Conservation (phyloP, 768 basidiomycete genomes). For the Rhizopogon vulgaris region DNA sequence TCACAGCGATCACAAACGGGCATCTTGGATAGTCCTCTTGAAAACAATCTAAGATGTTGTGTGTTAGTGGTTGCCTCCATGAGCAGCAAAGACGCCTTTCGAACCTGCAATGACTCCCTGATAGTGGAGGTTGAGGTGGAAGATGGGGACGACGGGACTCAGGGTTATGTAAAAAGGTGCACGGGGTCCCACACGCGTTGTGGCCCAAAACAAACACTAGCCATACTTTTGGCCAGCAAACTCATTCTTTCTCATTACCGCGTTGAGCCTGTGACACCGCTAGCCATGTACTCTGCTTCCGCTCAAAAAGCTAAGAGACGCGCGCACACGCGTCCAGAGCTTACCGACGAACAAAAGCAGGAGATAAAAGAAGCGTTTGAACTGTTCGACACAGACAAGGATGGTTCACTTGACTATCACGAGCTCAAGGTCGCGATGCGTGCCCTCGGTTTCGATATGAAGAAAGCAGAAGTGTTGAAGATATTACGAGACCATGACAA, state of each 20-base stretch:
- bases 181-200: conserved; percentile 26
- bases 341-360: conserved; percentile 84
- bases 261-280: not conserved
- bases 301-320: conserved; percentile 71
- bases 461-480: conserved; percentile 97
- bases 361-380: conserved; percentile 99
- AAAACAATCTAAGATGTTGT: not conserved
- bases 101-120: not conserved
- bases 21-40: conserved; percentile 20
- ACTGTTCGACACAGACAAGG: conserved; percentile 98
- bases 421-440: conserved; percentile 99
- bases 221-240: too few species aligned
- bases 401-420: conserved; percentile 93
- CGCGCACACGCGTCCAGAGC: conserved; percentile 72
- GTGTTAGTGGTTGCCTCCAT: not conserved
- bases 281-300: conserved; percentile 50
- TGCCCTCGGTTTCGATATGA: conserved; percentile 94
- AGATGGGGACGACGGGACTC: not conserved
- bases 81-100: not conserved
- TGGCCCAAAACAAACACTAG: conserved; percentile 7
- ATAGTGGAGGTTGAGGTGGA: not conserved
- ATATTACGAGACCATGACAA: conserved; percentile 88
- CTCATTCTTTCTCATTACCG: not conserved
- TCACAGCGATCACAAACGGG: conserved; percentile 33
- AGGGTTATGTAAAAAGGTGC: not conserved